These are phyloP conservation scores for Vitis rupestris DNA, from an alignment of 164 flowering plant genomes.

Conservation along the genomic window DNA sequence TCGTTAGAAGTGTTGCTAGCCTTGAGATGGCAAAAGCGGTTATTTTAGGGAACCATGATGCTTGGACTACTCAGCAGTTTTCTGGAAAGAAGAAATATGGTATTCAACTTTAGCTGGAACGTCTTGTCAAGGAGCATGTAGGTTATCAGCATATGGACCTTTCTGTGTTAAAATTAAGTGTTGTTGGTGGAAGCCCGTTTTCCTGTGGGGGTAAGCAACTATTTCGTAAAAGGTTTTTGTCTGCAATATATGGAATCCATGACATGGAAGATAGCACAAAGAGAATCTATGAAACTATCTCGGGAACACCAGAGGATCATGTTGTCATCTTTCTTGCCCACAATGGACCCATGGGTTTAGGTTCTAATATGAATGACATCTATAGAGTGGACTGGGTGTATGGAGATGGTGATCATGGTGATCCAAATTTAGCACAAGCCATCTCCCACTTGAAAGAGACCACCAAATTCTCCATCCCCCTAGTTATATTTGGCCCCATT, in stretches of 20 bases:
- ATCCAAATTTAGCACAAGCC: conserved; percentile 82
- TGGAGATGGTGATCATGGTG: conserved; percentile 86
- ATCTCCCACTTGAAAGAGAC: conserved; percentile 53
- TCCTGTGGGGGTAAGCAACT: conserved; percentile 65
- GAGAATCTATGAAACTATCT: conserved; percentile 60
- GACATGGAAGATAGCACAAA: conserved; percentile 74
- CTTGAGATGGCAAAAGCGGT: conserved; percentile 72
- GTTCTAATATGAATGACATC: conserved; percentile 65
- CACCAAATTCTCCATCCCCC: conserved; percentile 38
- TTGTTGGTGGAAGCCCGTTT: conserved; percentile 92
- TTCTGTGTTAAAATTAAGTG: conserved; percentile 58
- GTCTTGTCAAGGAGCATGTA: conserved; percentile 82
- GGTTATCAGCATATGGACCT: conserved; percentile 67
- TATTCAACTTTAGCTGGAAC: conserved; percentile 80
- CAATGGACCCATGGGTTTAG: conserved; percentile 92
- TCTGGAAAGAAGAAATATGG: conserved; percentile 61
- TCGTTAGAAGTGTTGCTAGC: conserved; percentile 73
- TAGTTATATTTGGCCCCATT: conserved; percentile 93
- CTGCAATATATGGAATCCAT: conserved; percentile 67
- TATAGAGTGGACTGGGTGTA: conserved; percentile 80
- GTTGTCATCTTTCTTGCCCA: conserved; percentile 78
- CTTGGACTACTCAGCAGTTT: conserved; percentile 67
- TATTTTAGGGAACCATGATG: conserved; percentile 91
- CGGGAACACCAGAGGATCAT: conserved; percentile 62
- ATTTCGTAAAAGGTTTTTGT: conserved; percentile 57